These are phyloP conservation scores for Coccomyxa sp. DNA, from an alignment of 139 green algal species.

Conservation along the genomic window DNA sequence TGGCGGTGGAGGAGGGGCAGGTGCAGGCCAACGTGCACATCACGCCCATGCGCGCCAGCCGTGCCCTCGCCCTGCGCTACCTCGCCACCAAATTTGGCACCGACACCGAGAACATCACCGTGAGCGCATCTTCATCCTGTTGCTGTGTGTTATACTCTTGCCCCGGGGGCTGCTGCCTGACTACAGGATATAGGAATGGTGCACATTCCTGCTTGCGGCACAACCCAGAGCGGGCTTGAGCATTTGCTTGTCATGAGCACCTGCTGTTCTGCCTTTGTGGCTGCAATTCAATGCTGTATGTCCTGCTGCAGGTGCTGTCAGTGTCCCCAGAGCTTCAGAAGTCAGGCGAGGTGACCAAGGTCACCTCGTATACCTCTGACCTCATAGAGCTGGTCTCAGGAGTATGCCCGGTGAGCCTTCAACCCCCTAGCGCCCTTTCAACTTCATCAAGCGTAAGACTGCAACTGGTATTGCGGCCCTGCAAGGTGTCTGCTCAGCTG, in stretches of 20 bases:
- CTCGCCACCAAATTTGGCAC: conserved; percentile 48
- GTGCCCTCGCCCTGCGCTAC: conserved; percentile 73
- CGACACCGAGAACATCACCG: conserved; percentile 34
- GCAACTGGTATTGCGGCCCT: background rate
- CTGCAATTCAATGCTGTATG: background rate
- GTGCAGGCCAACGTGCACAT: conserved; percentile 61
- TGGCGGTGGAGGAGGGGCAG: conserved; percentile 30
- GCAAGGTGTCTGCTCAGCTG: background rate
- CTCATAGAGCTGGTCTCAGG: conserved; percentile 19
- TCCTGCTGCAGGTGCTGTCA: conserved; percentile 12
- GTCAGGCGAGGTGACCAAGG: conserved; percentile 7
- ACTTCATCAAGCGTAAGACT: no score
- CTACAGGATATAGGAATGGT: no score
- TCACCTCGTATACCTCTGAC: conserved; percentile 15
- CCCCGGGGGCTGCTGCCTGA: no score
- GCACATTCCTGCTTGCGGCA: no score
- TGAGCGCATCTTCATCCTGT: conserved; percentile 9
- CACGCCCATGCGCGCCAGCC: conserved; percentile 68
- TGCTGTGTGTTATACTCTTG: background rate
- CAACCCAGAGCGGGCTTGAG: no score
- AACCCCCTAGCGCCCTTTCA: background rate
- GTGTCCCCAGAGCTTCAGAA: conserved; percentile 1
- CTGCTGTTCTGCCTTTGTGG: background rate
- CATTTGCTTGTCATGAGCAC: background rate
- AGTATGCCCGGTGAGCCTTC: conserved; percentile 2